Evolutionary conservation across 768 basidiomycete genomes (phyloP), one percentile per base, ranked within the genome.

Genomic region (Sarcomyxa edulis): DNA sequence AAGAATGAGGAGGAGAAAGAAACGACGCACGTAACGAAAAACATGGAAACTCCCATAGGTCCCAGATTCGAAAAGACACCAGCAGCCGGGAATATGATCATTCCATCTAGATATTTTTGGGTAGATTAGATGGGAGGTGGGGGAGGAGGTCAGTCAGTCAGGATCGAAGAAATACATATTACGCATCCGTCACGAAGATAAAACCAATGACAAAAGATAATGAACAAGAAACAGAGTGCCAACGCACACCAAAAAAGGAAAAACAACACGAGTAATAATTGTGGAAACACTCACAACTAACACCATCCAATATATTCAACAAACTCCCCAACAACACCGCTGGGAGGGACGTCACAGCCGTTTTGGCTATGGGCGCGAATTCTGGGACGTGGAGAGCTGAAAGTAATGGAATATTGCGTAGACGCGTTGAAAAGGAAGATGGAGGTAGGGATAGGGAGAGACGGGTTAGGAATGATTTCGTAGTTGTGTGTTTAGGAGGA

Each of bases 1-100:
- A 34, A 39, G 16, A 33, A 39, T 31, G 16, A 33, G 21, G 4
- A 23, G 22, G 15, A 28, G 30, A 30, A 35, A 15, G 25, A 22
- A 25, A 36, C 7, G 15, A 65, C 79, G 50, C 53, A 83, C 71
- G 87, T 80, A 14, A 92, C 73, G 58, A 94, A 95, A 60, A 95
- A 95, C 84, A 97, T 89, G 23, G 92, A 94, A 2, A 98, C 92
- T 3, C 95, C 95, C 57, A 83, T 80, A 0, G 86, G 77, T 1
- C 91, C 94, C 12, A 95, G 78, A 37, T 76, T 76, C 8, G 73
- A 61, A 56, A 99, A 97, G 3, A 87, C 69, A 2, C 85, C 77
- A 7, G 80, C 73, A 0, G 84, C 79, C 2, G 96, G 96, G 56
- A 97, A 99, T 39, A 92, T 82, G 56, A 91, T 92, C 90, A 97